Evolutionary conservation across 179 eudicot species (phyloP).

Genomic region (Kewa caespitosa): DNA sequence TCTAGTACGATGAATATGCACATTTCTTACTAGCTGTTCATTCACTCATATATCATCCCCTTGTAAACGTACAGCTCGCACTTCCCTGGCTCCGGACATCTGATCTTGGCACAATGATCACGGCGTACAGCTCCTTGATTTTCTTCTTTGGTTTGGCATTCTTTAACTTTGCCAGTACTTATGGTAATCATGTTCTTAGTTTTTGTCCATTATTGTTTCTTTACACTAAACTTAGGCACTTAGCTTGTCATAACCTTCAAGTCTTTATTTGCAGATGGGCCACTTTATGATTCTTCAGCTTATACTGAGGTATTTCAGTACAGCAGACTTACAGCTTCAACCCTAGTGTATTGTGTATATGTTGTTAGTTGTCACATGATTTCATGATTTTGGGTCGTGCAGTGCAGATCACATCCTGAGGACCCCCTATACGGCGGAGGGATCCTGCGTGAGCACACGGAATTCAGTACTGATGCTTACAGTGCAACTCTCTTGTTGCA

Average conservation of each 20-base stretch:
- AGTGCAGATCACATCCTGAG: conserved; percentile 78
- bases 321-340: not conserved
- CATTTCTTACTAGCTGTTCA: not conserved
- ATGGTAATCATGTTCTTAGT: conserved; percentile 56
- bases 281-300: conserved; percentile 69
- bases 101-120: not conserved
- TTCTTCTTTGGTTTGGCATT: conserved; percentile 5
- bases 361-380: not conserved
- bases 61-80: not conserved
- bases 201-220: conserved; percentile 1
- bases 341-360: not conserved
- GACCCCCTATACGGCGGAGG: conserved; percentile 80
- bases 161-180: conserved; percentile 32
- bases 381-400: not conserved
- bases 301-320: conserved; percentile 49
- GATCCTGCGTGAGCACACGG: conserved; percentile 39
- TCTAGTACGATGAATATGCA: not conserved
- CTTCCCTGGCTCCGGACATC: too few species aligned
- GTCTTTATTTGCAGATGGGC: conserved; percentile 51
- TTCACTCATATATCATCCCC: not conserved
- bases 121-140: not conserved
- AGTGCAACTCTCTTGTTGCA: conserved; percentile 52
- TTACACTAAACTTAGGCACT: not conserved
- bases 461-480: conserved; percentile 18
- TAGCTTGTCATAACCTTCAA: not conserved